Percentiles rank a stretch among this genome's conserved stretches.
Evolutionary conservation across 1,284 basidiomycete species (phyloP).

Genomic region (Marasmius oreades): DNA sequence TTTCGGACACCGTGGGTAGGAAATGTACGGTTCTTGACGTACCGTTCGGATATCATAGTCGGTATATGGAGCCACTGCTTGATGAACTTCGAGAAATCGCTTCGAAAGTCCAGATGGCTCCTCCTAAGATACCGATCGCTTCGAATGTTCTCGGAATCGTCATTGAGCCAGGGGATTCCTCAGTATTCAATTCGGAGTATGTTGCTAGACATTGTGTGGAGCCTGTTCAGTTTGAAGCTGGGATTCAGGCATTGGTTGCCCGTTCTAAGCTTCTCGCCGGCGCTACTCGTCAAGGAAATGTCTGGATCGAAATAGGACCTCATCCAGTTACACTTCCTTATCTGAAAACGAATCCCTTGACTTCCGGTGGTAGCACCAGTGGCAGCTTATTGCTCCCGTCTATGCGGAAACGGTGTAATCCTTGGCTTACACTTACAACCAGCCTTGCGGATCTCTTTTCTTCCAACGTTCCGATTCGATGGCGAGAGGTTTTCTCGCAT

Average conservation of each 20-base stretch:
- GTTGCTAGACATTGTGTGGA: slow-evolving; percentile 54
- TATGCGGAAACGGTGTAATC: slow-evolving; percentile 39
- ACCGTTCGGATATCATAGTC: slow-evolving; percentile 62
- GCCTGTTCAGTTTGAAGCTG: slow-evolving; percentile 55
- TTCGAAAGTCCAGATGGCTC: slow-evolving; percentile 29
- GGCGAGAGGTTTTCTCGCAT: slow-evolving; percentile 53
- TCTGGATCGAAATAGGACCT: slow-evolving; percentile 66
- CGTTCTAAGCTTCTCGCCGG: slow-evolving; percentile 23
- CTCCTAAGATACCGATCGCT: slow-evolving; percentile 52
- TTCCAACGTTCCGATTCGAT: slow-evolving; percentile 37
- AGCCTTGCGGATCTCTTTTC: slow-evolving; percentile 49
- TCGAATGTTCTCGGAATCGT: slow-evolving; percentile 56
- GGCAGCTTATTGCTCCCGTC: slow-evolving; percentile 50
- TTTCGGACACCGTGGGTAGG: too few relatives aligned
- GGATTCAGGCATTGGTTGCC: slow-evolving; percentile 39
- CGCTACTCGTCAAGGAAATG: slow-evolving; percentile 33
- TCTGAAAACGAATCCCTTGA: slow-evolving; percentile 37
- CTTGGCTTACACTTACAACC: slow-evolving; percentile 40
- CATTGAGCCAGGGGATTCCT: slow-evolving; percentile 45
- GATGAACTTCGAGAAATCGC: slow-evolving; percentile 41
- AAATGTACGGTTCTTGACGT: slow-evolving; percentile 44
- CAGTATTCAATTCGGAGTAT: slow-evolving; percentile 48
- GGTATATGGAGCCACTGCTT: slow-evolving; percentile 54
- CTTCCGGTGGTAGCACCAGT: slow-evolving; percentile 28
- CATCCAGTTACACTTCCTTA: slow-evolving; percentile 54